Base-by-base conservation (phyloP, 306 rosid species). In the Trifolium fragiferum region DNA sequence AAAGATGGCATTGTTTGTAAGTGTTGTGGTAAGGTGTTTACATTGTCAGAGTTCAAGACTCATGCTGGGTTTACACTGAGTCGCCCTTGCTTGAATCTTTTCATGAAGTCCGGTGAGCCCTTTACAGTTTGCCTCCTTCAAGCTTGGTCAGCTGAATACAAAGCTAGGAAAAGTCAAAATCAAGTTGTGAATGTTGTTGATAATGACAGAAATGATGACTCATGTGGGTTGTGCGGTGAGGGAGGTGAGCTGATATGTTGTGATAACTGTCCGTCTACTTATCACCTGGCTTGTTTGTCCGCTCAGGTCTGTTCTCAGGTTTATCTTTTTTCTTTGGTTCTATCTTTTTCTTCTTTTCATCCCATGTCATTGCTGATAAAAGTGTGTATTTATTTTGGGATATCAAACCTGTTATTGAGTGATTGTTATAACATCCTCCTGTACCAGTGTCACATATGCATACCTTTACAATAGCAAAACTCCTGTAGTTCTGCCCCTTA, bases 141-240 rank as follows among this genome's bases (percentile, higher is more conserved):
- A 87, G 99, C 99, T 70, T 95, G 99, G 99, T 92, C 99, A 63
- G 87, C 90, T 68, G 99, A 95, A 73, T 95, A 92, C 89, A 90
- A 89, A 82, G 55, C 85, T 71, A 85, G 92, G 83, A 95, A 84
- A 89, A 80, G 79, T 77, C 82, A 81, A 70, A 85, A 72, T 81
- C 90, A 75, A 73, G 79, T 78, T 12, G 88, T 83, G 70, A 80
- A 65, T 81, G 83, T 54, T 44, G 97, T 86, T 58, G 82, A 89
- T 49, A 81, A 86, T 65, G 99, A 95, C 77, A 64, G 76, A 87
- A 95, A 95, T 68, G 99, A 95, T 83, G 98, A 95, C 79, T 95
- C 96, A 1, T 95, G 98, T 21, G 99, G 98, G 46, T 73, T 88
- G 74, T 95, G 99, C 82, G 99, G 97, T 57, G 97, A 92, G 50